Base-by-base conservation (phyloP, 1,139 yeast genomes). In the Pichia sp. region DNA sequence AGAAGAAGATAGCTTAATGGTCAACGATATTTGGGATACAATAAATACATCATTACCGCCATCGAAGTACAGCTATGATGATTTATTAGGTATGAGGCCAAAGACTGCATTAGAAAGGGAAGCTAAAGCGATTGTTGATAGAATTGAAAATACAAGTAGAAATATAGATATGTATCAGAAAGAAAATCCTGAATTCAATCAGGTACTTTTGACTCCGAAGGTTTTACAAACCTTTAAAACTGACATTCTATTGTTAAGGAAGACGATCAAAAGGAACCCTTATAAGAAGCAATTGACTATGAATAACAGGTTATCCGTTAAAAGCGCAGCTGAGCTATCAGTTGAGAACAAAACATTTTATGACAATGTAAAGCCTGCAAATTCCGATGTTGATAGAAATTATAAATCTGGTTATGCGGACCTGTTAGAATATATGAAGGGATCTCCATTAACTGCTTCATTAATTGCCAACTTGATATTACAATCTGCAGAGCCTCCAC, bases 391-490 rank as follows among this genome's bases (percentile, higher is more conserved):
- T 10, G 45, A 48, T 6, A 41, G 48, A 28, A 48, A 26, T 12
- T 43, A 26, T 31, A 42, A 26, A 29, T 30, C 49, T 1, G 47
- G 43, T 4, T 34, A 40, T 30, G 35, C 81, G 53, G 92, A 83
- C 60, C 66, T 84, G 45, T 81, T 80, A 68, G 72, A 76, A 51
- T 68, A 83, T 52, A 73, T 90, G 57, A 85, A 87, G 58, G 90
- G 87, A 55, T 80, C 94, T 12, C 80, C 82, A 55, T 73, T 78
- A 33, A 70, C 89, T 54, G 89, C 86, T 60, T 73, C 80, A 53
- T 96, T 87, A 63, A 85, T 89, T 41, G 86, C 87, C 25, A 87
- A 82, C 52, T 95, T 95, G 7, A 70, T 92, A 52, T 73, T 92
- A 59, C 82, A 80, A 69, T 87, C 87, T 23, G 73, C 90, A 64